Conservation (phyloP, 768 basidiomycete genomes). For the Hebeloma cylindrosporum region DNA sequence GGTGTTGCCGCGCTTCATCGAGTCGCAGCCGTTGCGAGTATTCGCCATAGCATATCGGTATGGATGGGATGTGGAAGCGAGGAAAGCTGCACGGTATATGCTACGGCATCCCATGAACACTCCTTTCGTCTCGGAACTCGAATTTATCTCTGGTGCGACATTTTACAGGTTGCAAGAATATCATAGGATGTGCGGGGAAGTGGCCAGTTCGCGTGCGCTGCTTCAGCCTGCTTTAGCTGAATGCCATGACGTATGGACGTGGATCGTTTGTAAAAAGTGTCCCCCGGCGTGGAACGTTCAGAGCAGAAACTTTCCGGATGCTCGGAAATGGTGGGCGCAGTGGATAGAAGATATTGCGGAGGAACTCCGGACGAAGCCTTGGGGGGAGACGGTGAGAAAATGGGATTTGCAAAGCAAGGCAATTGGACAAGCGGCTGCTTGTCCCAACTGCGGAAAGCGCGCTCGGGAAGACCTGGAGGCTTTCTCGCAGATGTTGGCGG, state of each 20-base stretch:
- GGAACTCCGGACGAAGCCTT: conserved; percentile 31
- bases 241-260: conserved; percentile 31
- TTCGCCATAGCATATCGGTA: conserved; percentile 44
- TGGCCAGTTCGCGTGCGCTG: conserved; percentile 28
- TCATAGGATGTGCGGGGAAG: conserved; percentile 38
- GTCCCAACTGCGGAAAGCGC: conserved; percentile 26
- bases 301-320: conserved; percentile 17
- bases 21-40: conserved; percentile 39
- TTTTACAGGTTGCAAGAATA: conserved; percentile 43
- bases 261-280: conserved; percentile 31
- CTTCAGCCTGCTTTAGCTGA: conserved; percentile 29
- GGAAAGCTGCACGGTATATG: conserved; percentile 33
- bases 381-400: conserved; percentile 33
- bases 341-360: conserved; percentile 33
- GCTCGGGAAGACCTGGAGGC: conserved; percentile 30
- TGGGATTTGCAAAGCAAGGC: conserved; percentile 30
- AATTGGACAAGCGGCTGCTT: conserved; percentile 23
- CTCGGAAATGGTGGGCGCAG: conserved; percentile 33
- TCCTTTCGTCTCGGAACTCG: conserved; percentile 36
- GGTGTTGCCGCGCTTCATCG: conserved; percentile 33
- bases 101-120: conserved; percentile 31
- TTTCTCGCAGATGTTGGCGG: conserved; percentile 31
- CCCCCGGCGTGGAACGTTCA: conserved; percentile 20
- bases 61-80: conserved; percentile 35
- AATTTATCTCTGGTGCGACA: conserved; percentile 39